Evolutionary conservation across 2,329 filamentous ascomycete genomes (phyloP).

Genomic region (Dryadomyces quercivorus): DNA sequence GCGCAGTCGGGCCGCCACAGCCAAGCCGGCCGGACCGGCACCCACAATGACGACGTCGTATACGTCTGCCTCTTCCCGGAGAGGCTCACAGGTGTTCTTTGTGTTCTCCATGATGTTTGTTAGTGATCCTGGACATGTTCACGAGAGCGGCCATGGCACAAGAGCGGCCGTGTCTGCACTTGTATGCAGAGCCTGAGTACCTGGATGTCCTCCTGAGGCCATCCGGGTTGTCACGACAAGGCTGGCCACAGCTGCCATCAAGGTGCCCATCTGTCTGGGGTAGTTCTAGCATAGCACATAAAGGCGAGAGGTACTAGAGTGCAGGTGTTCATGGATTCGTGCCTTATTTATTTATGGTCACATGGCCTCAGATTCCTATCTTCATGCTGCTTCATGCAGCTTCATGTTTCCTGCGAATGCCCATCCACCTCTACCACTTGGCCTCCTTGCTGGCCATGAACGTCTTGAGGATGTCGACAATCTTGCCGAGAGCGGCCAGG

Average conservation of each 20-base stretch:
- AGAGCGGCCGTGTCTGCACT: no score
- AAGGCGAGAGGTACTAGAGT: no score
- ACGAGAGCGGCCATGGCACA: no score
- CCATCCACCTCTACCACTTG: constrained; percentile 33
- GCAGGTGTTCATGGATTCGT: no score
- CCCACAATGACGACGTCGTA: constrained; percentile 63
- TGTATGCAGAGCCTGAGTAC: neutral
- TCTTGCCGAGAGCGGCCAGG: constrained; percentile 64
- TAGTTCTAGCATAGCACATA: no score
- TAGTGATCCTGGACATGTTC: no score
- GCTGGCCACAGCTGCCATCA: neutral
- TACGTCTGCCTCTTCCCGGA: constrained; percentile 13
- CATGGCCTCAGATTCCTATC: no score
- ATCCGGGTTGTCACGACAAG: neutral
- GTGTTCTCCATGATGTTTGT: no score
- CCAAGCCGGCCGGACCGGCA: constrained; percentile 63
- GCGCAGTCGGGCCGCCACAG: constrained; percentile 57
- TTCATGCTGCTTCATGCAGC: no score
- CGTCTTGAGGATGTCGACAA: constrained; percentile 60
- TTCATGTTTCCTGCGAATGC: no score
- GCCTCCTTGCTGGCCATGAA: constrained; percentile 44
- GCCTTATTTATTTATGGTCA: no score
- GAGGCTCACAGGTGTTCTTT: no score
- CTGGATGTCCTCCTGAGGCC: neutral
- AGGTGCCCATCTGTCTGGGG: neutral